phyloP scores from a whole-genome alignment of 2,329 filamentous ascomycete genomes.

The Fonsecaea multimorphosa region DNA sequence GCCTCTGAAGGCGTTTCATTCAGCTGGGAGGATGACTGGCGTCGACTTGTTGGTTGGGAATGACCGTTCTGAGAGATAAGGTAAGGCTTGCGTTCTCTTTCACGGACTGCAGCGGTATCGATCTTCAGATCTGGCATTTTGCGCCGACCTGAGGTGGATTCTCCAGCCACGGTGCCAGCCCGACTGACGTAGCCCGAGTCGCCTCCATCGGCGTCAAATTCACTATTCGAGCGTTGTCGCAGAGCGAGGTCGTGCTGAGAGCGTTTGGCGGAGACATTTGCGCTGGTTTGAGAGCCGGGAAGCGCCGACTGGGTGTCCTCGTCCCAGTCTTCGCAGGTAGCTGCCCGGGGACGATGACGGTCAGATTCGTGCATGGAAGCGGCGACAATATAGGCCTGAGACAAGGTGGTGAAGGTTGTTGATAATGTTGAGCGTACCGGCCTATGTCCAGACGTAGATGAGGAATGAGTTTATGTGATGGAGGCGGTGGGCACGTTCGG shows the following conservation, averaged over 20 bases:
- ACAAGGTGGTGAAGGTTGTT: neutral
- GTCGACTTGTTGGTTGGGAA: conserved; percentile 20
- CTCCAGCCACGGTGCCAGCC: conserved; percentile 60
- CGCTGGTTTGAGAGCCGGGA: conserved; percentile 56
- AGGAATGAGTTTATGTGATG: conserved; percentile 10
- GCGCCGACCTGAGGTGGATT: conserved; percentile 55
- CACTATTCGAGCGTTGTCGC: conserved; percentile 34
- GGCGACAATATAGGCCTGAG: conserved; percentile 7
- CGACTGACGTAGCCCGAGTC: conserved; percentile 69
- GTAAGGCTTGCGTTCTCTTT: conserved; percentile 38
- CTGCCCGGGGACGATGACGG: conserved; percentile 47
- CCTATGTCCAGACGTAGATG: conserved; percentile 13
- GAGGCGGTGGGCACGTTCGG: conserved; percentile 1
- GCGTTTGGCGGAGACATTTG: conserved; percentile 59
- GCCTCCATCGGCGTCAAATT: conserved; percentile 57
- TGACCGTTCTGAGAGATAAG: conserved; percentile 15
- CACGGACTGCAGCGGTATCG: conserved; percentile 43
- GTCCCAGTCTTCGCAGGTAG: conserved; percentile 57
- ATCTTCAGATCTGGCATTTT: conserved; percentile 48
- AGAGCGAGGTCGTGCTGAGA: conserved; percentile 50
- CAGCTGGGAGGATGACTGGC: conserved; percentile 25
- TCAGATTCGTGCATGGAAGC: conserved; percentile 37
- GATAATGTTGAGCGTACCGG: conserved; percentile 4
- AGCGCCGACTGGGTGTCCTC: conserved; percentile 52
- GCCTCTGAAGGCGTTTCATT: conserved; percentile 23